Evolutionary conservation across 2,329 filamentous ascomycete genomes (phyloP), one percentile per base, ranked within the genome.

Genomic region (Xylaria sp.): DNA sequence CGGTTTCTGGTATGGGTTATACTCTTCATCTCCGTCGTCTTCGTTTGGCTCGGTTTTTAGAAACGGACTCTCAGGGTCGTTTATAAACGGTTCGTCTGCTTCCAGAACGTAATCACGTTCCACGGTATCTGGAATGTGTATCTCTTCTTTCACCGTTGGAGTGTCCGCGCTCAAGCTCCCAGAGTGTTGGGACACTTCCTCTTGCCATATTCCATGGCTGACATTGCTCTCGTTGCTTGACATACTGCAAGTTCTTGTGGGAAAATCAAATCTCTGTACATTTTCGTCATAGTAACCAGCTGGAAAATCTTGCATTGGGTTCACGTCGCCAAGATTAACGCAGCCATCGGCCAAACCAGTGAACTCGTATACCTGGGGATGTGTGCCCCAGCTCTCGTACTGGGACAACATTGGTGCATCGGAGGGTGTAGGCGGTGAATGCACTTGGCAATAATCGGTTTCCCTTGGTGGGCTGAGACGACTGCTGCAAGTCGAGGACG

Each of bases 401-500:
- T 78, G 78, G n/a, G 79, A 75, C 53, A 78, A 72, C 20, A 76
- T 55, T 28, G 72, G 62, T 34, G 76, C 72, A 50, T 82, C 81
- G 13, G 77, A 74, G 1, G 81, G 81, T 2, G 82, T 82, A 32
- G 76, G 74, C 10, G 81, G 81, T n/a, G 76, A 75, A 57, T 74
- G 69, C 62, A 77, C 74, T 60, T 77, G 76, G 59, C 76, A 78
- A 28, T 77, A 75, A 59, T 84, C 82, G 63, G 77, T 79, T n/a
- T 83, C 81, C 4, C 79, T 73, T 3, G 76, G 77, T 18, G 81
- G 81, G 43, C 81, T 83, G 25, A 77, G 75, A 30, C 74, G 76
- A 60, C 77, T 80, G 65, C 80, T 79, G 63, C 79, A 79, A 0
- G 77, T 77, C 25, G 80, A 80, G 4, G 80, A 78, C 18, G 76